Percentiles rank a stretch among this genome's conserved stretches.
phyloP scores from a whole-genome alignment of 2,329 filamentous ascomycete genomes.

The Beauveria sp. region DNA sequence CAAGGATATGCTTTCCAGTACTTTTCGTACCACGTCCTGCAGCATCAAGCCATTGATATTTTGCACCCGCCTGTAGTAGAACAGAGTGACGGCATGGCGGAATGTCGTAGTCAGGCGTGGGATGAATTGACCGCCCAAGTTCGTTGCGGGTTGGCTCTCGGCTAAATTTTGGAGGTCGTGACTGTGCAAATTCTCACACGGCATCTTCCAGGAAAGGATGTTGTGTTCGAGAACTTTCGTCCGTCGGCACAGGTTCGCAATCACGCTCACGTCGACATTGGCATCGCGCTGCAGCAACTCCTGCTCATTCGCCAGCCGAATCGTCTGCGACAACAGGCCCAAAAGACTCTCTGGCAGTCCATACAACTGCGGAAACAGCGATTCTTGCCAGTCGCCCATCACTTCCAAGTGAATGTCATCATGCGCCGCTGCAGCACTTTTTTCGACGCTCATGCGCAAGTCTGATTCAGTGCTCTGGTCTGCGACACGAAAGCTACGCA shows the following conservation, averaged over 20 bases:
- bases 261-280: background rate
- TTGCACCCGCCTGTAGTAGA: constrained; percentile 4
- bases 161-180: no score
- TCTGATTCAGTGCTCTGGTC: constrained; percentile 6
- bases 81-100: constrained; percentile 1
- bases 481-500: constrained; percentile 5
- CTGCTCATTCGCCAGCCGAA: constrained; percentile 7
- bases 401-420: constrained; percentile 4
- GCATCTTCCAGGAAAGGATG: background rate
- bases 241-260: background rate
- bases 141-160: background rate
- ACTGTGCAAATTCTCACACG: background rate
- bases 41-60: constrained; percentile 7
- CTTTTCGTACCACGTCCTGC: background rate
- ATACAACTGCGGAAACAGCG: constrained; percentile 2
- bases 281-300: background rate
- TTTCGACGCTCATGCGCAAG: background rate
- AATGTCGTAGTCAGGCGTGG: background rate
- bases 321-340: constrained; percentile 3
- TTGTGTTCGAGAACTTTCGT: background rate
- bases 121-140: background rate
- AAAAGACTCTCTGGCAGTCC: constrained; percentile 2
- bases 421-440: background rate
- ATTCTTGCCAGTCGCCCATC: background rate
- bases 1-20: background rate